A percentile compares a stretch with the other conserved stretches of the same genome.
phyloP scores from a whole-genome alignment of 345 rosid species.

The Eucalyptus marginata region DNA sequence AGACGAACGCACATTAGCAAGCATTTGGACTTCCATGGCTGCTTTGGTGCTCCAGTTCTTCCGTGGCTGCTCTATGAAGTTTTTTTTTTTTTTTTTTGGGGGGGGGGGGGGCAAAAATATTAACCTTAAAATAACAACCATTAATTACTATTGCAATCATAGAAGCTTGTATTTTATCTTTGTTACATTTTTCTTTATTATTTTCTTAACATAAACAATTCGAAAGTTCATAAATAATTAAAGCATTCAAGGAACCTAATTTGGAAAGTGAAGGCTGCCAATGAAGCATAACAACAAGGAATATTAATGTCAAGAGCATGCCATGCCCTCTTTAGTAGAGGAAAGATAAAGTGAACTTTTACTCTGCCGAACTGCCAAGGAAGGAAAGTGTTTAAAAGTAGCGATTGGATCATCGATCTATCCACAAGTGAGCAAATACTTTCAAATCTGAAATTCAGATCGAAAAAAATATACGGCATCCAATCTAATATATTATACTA shows the following conservation, averaged over 20 bases:
- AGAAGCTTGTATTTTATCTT: background rate
- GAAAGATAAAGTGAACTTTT: background rate
- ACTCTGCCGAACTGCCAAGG: background rate
- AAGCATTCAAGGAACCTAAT: background rate
- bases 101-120: background rate
- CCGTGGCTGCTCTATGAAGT: background rate
- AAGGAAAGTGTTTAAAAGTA: background rate
- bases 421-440: background rate
- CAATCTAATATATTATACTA: background rate
- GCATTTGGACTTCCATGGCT: background rate
- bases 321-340: background rate
- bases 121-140: background rate
- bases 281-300: background rate
- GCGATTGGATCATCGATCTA: background rate
- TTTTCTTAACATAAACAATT: background rate
- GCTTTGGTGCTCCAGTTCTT: too few relatives aligned
- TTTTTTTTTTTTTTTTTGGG: too few relatives aligned
- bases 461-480: background rate
- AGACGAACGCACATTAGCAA: background rate
- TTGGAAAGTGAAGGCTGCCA: background rate
- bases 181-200: background rate
- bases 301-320: background rate
- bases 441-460: background rate
- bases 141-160: background rate
- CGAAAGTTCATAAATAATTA: background rate